phyloP scores from a whole-genome alignment of 352 stramenopile species.

The Phytophthora agathidicida region DNA sequence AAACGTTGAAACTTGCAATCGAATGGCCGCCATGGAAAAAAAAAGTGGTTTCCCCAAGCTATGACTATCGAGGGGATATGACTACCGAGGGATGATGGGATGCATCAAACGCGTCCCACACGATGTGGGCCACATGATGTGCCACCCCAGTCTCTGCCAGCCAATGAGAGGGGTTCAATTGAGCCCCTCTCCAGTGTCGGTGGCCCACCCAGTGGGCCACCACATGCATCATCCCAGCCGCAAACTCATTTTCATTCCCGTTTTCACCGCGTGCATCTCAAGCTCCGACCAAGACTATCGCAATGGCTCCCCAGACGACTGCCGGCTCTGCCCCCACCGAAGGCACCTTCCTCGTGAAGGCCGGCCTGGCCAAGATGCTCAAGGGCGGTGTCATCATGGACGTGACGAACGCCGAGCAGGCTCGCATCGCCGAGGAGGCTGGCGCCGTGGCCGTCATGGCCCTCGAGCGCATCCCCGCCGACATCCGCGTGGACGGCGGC shows the following conservation, averaged over 20 bases:
- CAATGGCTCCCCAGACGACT: constrained; percentile 45
- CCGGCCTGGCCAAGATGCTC: constrained; percentile 97
- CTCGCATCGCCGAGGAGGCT: constrained; percentile 97
- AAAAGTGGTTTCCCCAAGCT: too few species aligned
- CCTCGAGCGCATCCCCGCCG: constrained; percentile 97
- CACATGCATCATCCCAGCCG: too few species aligned
- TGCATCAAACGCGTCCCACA: too few species aligned
- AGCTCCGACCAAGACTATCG: constrained; percentile 17
- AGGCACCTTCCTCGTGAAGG: constrained; percentile 94
- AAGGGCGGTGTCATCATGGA: constrained; percentile 99
- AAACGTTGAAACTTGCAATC: too few species aligned
- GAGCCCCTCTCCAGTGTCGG: too few species aligned
- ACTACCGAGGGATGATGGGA: too few species aligned
- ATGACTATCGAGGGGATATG: too few species aligned
- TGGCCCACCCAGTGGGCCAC: constrained; percentile 23
- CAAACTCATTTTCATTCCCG: constrained; percentile 27
- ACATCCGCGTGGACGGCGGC: constrained; percentile 96
- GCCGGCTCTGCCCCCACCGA: constrained; percentile 46
- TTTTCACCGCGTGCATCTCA: constrained; percentile 11
- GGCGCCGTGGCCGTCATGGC: constrained; percentile 98
- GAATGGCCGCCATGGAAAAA: too few species aligned
- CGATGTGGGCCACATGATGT: background rate
- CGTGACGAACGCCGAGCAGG: constrained; percentile 91
- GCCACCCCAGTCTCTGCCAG: background rate
- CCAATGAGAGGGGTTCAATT: constrained; percentile 1